Percentiles rank a stretch among this genome's conserved stretches.
Conservation (phyloP, 2,329 filamentous ascomycete species). For the Pseudogymnoascus sp. region DNA sequence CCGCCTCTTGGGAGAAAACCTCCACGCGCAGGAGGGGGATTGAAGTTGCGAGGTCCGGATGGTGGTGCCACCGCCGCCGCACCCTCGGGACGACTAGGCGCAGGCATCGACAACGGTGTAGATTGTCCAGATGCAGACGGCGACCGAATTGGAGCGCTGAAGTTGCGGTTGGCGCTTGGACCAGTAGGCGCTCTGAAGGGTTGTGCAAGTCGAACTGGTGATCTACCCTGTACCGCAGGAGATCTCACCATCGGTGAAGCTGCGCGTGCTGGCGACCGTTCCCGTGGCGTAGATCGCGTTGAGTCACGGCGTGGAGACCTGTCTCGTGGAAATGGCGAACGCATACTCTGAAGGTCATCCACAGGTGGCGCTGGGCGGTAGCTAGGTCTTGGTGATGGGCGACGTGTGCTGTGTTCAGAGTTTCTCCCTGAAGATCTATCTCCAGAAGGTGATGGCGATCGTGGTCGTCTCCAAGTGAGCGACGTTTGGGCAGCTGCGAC, state of each 20-base stretch:
- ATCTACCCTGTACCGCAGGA: slow-evolving; percentile 17
- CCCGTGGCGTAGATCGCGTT: slow-evolving; percentile 25
- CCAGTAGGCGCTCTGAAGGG: slow-evolving; percentile 28
- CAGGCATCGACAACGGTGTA: slow-evolving; percentile 16
- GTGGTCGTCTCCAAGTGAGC: slow-evolving; percentile 41
- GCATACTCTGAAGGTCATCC: slow-evolving; percentile 20
- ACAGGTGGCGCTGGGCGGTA: slow-evolving; percentile 31
- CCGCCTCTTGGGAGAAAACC: slow-evolving; percentile 22
- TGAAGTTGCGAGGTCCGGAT: slow-evolving; percentile 29
- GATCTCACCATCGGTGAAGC: slow-evolving; percentile 4
- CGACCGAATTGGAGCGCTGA: slow-evolving; percentile 18
- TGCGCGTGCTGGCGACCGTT: slow-evolving; percentile 26
- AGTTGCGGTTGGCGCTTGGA: slow-evolving; percentile 26
- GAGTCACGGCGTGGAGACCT: slow-evolving; percentile 19
- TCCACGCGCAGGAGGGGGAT: slow-evolving; percentile 21
- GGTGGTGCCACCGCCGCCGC: slow-evolving; percentile 22
- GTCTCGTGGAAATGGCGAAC: slow-evolving; percentile 20
- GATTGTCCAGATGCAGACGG: slow-evolving; percentile 13
- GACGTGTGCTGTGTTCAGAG: slow-evolving; percentile 52
- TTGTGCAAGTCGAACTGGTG: slow-evolving; percentile 27
- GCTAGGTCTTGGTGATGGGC: slow-evolving; percentile 51
- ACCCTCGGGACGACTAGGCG: slow-evolving; percentile 20
- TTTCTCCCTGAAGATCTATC: slow-evolving; percentile 45
- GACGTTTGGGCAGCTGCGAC: slow-evolving; percentile 34
- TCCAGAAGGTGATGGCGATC: slow-evolving; percentile 32